These are phyloP conservation scores for Graphilbum ipis-grandicollis DNA, from an alignment of 2,329 filamentous ascomycete genomes.

Conservation along the genomic window DNA sequence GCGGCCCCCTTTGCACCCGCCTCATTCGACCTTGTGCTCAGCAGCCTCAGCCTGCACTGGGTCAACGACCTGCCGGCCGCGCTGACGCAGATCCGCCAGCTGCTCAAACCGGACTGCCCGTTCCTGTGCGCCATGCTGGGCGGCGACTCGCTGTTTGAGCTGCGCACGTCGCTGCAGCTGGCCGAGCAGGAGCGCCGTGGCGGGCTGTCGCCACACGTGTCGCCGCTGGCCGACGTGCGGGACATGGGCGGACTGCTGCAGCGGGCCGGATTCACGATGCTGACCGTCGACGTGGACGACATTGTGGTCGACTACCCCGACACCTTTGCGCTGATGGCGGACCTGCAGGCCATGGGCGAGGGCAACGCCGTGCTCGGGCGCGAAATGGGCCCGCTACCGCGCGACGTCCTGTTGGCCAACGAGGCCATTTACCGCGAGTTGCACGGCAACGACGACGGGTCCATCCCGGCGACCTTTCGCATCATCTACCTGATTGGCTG, in stretches of 20 bases:
- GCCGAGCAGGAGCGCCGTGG: slow-evolving; percentile 80
- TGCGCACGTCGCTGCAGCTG: slow-evolving; percentile 82
- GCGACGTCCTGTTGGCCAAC: slow-evolving; percentile 72
- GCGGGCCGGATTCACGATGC: slow-evolving; percentile 79
- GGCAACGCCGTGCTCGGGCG: slow-evolving; percentile 75
- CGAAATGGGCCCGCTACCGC: slow-evolving; percentile 58
- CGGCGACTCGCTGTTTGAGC: slow-evolving; percentile 82
- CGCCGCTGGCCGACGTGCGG: slow-evolving; percentile 76
- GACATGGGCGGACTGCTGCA: slow-evolving; percentile 81
- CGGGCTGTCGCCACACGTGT: slow-evolving; percentile 83
- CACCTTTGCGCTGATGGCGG: slow-evolving; percentile 78
- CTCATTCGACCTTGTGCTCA: slow-evolving; percentile 79
- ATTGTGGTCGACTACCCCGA: slow-evolving; percentile 90
- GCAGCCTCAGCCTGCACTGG: slow-evolving; percentile 85
- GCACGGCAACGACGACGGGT: slow-evolving; percentile 65
- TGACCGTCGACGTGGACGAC: slow-evolving; percentile 95
- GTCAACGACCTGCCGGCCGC: slow-evolving; percentile 87
- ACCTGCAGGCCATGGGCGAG: slow-evolving; percentile 94
- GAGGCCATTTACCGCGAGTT: slow-evolving; percentile 79
- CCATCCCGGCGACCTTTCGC: slow-evolving; percentile 77
- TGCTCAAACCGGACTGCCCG: slow-evolving; percentile 78
- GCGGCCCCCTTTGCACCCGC: slow-evolving; percentile 53
- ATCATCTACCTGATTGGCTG: slow-evolving; percentile 99
- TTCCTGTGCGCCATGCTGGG: slow-evolving; percentile 96
- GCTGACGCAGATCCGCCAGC: slow-evolving; percentile 65